Conservation (phyloP, 2,329 filamentous ascomycete genomes). For the Sporothrix brasiliensis region DNA sequence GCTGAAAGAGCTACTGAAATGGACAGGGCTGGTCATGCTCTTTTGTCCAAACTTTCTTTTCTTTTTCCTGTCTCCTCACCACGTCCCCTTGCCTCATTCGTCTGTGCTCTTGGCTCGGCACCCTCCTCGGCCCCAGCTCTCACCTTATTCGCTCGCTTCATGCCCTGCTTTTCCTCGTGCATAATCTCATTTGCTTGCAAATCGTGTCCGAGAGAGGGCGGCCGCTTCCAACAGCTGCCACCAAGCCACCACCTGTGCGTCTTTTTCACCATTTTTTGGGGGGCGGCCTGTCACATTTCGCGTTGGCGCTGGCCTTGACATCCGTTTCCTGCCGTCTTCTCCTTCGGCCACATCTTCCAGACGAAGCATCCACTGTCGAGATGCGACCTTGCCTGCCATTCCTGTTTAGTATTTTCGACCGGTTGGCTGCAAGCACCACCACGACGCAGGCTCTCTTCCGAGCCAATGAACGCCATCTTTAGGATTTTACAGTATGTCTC, state of each 20-base stretch:
- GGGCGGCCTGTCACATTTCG: background rate
- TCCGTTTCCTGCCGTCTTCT: no score
- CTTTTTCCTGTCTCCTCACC: background rate
- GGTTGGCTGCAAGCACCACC: background rate
- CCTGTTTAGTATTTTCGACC: no score
- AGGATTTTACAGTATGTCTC: background rate
- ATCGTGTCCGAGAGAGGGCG: background rate
- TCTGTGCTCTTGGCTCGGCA: background rate
- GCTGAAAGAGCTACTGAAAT: background rate
- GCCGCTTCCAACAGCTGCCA: background rate
- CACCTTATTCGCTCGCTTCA: conserved; percentile 7
- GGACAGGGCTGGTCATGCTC: background rate
- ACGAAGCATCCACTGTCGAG: no score
- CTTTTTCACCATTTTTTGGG: background rate
- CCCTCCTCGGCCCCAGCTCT: background rate
- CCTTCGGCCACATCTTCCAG: no score
- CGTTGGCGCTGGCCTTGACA: no score
- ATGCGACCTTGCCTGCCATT: background rate
- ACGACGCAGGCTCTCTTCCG: background rate
- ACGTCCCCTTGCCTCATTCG: background rate
- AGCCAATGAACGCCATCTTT: conserved; percentile 3
- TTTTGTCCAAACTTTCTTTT: background rate
- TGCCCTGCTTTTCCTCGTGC: background rate
- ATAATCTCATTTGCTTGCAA: conserved; percentile 19
- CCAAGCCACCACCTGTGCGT: background rate